Evolutionary conservation across 2,329 filamentous ascomycete species (phyloP).

Genomic region (Scleromitrula shiraiana): DNA sequence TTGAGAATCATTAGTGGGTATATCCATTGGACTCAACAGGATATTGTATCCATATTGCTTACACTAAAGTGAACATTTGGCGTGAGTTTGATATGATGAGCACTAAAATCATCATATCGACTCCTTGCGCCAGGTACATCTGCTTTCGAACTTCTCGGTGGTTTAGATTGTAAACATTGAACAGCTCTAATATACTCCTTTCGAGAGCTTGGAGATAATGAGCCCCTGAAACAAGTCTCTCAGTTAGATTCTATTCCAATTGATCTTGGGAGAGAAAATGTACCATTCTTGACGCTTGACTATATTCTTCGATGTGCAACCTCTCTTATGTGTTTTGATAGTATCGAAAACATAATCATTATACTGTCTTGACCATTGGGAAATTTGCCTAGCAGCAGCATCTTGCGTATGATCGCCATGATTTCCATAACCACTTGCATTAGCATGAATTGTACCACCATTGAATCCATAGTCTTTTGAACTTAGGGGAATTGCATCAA

Average conservation of each 20-base stretch:
- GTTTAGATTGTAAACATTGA: constrained; percentile 31
- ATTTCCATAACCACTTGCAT: no score
- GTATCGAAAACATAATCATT: background rate
- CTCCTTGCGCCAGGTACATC: constrained; percentile 19
- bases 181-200: constrained; percentile 33
- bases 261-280: no score
- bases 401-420: background rate
- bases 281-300: constrained; percentile 4
- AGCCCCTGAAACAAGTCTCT: no score
- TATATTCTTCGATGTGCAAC: background rate
- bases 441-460: no score
- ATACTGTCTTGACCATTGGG: background rate
- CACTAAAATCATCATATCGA: constrained; percentile 33
- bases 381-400: background rate
- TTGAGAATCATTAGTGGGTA: background rate
- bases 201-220: constrained; percentile 5
- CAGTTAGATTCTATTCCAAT: no score
- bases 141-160: constrained; percentile 28
- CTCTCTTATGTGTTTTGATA: background rate
- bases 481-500: background rate
- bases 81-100: constrained; percentile 32
- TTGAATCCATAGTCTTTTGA: background rate
- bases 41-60: no score
- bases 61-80: constrained; percentile 23
- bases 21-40: background rate